A percentile compares a stretch with the other conserved stretches of the same genome.
These are phyloP conservation scores for Raphanus hybrid DNA, from an alignment of 441 rosid genomes.

Conservation along the genomic window DNA sequence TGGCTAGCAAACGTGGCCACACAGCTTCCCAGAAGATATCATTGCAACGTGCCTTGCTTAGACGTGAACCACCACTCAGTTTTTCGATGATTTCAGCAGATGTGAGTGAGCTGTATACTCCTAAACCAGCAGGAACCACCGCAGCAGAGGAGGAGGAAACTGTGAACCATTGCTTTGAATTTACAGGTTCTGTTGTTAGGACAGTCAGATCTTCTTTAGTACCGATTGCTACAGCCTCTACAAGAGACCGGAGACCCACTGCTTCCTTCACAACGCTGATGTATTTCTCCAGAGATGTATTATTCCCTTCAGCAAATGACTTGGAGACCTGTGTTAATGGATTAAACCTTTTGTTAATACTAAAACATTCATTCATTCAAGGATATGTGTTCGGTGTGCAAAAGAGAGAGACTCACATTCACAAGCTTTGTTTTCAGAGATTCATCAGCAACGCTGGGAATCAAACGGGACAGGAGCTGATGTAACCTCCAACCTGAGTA, in stretches of 20 bases:
- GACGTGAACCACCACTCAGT: slow-evolving; percentile 54
- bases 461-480: slow-evolving; percentile 62
- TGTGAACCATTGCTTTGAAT: slow-evolving; percentile 45
- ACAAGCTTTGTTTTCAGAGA: slow-evolving; percentile 44
- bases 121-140: slow-evolving; percentile 19
- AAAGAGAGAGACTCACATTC: slow-evolving; percentile 38
- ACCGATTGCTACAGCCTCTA: slow-evolving; percentile 74
- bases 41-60: no score
- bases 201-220: slow-evolving; percentile 64
- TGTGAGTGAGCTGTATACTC: slow-evolving; percentile 59
- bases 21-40: no score
- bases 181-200: slow-evolving; percentile 50
- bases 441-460: slow-evolving; percentile 46
- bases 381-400: no score
- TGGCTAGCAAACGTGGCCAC: no score
- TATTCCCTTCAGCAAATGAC: slow-evolving; percentile 56
- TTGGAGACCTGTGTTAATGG: slow-evolving; percentile 54
- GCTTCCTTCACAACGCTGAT: slow-evolving; percentile 47
- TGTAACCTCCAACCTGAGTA: slow-evolving; percentile 73
- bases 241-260: slow-evolving; percentile 56
- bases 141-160: slow-evolving; percentile 39
- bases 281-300: slow-evolving; percentile 51
- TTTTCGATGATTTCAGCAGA: slow-evolving; percentile 53
- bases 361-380: no score
- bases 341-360: no score